These are phyloP conservation scores for Ustulina deusta DNA, from an alignment of 2,329 filamentous ascomycete genomes.

Conservation along the genomic window DNA sequence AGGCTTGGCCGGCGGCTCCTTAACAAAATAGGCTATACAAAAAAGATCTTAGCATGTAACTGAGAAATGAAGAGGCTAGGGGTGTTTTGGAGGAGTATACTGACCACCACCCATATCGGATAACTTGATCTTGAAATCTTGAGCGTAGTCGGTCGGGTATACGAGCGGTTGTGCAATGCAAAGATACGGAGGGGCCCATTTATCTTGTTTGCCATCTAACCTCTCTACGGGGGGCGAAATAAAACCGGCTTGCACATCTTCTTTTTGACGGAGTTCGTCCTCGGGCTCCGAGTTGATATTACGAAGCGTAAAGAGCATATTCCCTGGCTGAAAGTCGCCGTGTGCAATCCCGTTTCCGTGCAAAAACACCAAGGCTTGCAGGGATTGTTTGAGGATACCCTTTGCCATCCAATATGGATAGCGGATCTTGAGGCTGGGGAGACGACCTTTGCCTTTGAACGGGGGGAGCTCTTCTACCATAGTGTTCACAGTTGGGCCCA, in stretches of 20 bases:
- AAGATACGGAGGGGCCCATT: slow-evolving; percentile 50
- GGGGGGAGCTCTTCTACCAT: slow-evolving; percentile 52
- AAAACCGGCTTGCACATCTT: slow-evolving; percentile 41
- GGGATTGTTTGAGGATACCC: slow-evolving; percentile 54
- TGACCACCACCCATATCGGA: slow-evolving; percentile 50
- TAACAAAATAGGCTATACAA: slow-evolving; percentile 41
- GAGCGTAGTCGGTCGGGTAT: slow-evolving; percentile 39
- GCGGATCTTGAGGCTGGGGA: slow-evolving; percentile 47
- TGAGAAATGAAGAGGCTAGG: slow-evolving; percentile 7
- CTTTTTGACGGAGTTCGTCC: slow-evolving; percentile 43
- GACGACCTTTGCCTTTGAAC: slow-evolving; percentile 47
- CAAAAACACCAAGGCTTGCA: slow-evolving; percentile 54
- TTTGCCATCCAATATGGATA: slow-evolving; percentile 58
- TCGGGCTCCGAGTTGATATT: slow-evolving; percentile 47
- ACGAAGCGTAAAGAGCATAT: slow-evolving; percentile 53
- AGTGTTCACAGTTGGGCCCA: slow-evolving; percentile 56
- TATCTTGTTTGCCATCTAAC: slow-evolving; percentile 49
- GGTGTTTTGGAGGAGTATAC: slow-evolving; percentile 32
- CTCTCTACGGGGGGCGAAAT: slow-evolving; percentile 48
- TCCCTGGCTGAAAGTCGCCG: slow-evolving; percentile 56
- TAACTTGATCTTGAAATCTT: slow-evolving; percentile 50
- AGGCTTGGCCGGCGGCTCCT: slow-evolving; percentile 43
- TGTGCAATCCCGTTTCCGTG: slow-evolving; percentile 54
- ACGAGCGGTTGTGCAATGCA: slow-evolving; percentile 47
- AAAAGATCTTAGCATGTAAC: slow-evolving; percentile 31